Percentiles rank a stretch among this genome's conserved stretches.
Conservation (phyloP, 352 stramenopile species). For the Aphanomyces invadans region DNA sequence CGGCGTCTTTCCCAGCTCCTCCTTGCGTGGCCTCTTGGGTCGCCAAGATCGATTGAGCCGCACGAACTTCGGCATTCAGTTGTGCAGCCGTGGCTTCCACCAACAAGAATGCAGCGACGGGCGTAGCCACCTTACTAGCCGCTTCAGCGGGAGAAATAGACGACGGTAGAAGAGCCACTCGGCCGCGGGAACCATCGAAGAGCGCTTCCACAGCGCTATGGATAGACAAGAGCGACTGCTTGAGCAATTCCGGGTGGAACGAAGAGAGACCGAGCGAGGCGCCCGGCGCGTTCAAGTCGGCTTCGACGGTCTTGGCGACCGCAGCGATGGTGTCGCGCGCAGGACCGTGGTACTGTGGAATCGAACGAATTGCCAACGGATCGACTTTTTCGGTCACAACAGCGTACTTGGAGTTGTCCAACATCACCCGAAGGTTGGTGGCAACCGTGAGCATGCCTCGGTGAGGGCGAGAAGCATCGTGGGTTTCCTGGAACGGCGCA, state of each 20-base stretch:
- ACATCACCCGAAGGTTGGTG: slow-evolving; percentile 75
- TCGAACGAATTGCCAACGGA: slow-evolving; percentile 33
- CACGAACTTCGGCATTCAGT: slow-evolving; percentile 41
- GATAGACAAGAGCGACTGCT: slow-evolving; percentile 47
- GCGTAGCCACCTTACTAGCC: slow-evolving; percentile 26
- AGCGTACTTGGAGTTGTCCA: slow-evolving; percentile 74
- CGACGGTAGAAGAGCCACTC: slow-evolving; percentile 23
- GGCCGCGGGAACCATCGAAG: slow-evolving; percentile 45
- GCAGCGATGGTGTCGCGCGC: slow-evolving; percentile 54
- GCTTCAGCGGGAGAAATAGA: slow-evolving; percentile 23
- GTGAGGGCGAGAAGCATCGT: slow-evolving; percentile 72
- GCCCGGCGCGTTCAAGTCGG: slow-evolving; percentile 53
- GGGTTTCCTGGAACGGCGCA: slow-evolving; percentile 75
- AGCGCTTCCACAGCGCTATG: slow-evolving; percentile 52
- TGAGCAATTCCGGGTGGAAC: slow-evolving; percentile 56
- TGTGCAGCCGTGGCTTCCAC: slow-evolving; percentile 37
- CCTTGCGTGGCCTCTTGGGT: slow-evolving; percentile 50
- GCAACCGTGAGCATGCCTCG: slow-evolving; percentile 81
- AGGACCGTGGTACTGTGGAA: slow-evolving; percentile 80
- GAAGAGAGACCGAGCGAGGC: slow-evolving; percentile 24
- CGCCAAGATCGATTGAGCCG: slow-evolving; percentile 49
- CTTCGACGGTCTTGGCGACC: slow-evolving; percentile 62
- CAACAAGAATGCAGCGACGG: slow-evolving; percentile 38
- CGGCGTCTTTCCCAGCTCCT: slow-evolving; percentile 44
- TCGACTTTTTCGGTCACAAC: slow-evolving; percentile 37